A percentile compares a stretch with the other conserved stretches of the same genome.
Evolutionary conservation across 140 eudicot species (phyloP).

Genomic region (Anethum foeniculum): DNA sequence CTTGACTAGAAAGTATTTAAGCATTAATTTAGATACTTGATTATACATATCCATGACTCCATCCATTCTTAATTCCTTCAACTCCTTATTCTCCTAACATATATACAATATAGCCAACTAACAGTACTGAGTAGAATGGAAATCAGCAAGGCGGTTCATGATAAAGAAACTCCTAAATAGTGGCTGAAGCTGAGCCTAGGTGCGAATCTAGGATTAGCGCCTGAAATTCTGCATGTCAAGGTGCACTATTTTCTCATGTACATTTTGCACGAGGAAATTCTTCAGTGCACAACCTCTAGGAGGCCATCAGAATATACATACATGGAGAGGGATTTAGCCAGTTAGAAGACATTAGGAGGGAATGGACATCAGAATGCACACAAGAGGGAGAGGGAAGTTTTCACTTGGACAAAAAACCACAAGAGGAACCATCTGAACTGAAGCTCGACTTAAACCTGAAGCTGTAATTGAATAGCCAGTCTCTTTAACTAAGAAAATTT

Average conservation of each 20-base stretch:
- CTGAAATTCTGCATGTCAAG: slow-evolving; percentile 24
- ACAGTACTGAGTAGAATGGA: slow-evolving; percentile 12
- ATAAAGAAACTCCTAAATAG: slow-evolving; percentile 21
- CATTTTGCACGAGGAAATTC: slow-evolving; percentile 50
- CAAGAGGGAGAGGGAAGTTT: no score
- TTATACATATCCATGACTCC: background rate
- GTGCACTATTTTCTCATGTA: slow-evolving; percentile 54
- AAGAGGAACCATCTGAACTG: no score
- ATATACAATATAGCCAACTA: background rate
- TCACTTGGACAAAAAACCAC: no score
- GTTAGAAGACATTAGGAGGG: no score
- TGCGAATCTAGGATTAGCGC: slow-evolving; percentile 14
- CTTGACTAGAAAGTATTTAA: slow-evolving; percentile 13
- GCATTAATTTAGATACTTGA: background rate
- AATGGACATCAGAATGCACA: no score
- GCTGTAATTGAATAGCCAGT: no score
- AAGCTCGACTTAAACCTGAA: no score
- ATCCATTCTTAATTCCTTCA: slow-evolving; percentile 1
- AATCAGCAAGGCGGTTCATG: background rate
- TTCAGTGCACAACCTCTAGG: no score
- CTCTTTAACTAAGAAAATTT: no score
- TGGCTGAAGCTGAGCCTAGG: slow-evolving; percentile 67
- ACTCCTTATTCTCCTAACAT: slow-evolving; percentile 1
- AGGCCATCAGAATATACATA: no score
- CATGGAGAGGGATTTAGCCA: no score